Percentiles rank a stretch among this genome's conserved stretches.
phyloP scores from a whole-genome alignment of 192 early-diverging fungal species.

The Chytriomyces confervae region DNA sequence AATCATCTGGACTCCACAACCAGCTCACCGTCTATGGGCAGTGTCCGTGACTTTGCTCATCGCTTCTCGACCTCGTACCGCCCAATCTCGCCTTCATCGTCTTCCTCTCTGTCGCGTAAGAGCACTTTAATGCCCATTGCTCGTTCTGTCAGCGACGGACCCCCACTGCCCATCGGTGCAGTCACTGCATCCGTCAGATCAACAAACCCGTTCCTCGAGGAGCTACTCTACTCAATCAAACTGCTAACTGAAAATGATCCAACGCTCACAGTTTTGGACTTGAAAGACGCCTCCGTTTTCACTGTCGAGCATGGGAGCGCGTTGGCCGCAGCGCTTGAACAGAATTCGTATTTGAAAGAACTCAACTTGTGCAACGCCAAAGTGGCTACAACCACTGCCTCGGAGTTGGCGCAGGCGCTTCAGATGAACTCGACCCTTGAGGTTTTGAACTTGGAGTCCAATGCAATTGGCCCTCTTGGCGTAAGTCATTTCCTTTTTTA shows the following conservation, averaged over 20 bases:
- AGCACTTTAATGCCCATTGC: constrained; percentile 33
- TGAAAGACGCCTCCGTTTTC: constrained; percentile 54
- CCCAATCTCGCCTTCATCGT: constrained; percentile 10
- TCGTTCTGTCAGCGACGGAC: constrained; percentile 42
- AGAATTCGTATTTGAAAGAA: constrained; percentile 48
- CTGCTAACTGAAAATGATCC: constrained; percentile 50
- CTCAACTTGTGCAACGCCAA: constrained; percentile 42
- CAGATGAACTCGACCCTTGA: constrained; percentile 42
- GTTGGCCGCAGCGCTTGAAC: constrained; percentile 42
- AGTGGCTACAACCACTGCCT: constrained; percentile 38
- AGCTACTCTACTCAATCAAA: constrained; percentile 48
- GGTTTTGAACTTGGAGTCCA: constrained; percentile 49
- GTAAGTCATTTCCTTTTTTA: constrained; percentile 25
- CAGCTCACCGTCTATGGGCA: constrained; percentile 1
- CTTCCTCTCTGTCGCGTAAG: constrained; percentile 10
- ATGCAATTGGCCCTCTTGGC: constrained; percentile 53
- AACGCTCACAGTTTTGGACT: constrained; percentile 46
- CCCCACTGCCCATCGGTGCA: constrained; percentile 40
- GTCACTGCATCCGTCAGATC: constrained; percentile 47
- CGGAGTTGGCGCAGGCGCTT: constrained; percentile 49
- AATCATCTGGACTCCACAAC: background rate
- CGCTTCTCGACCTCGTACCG: background rate
- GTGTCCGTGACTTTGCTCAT: background rate
- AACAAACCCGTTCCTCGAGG: constrained; percentile 60
- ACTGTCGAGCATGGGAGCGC: constrained; percentile 40